A percentile compares a stretch with the other conserved stretches of the same genome.
Evolutionary conservation across 1,284 basidiomycete genomes (phyloP).

Genomic region (Mycosarcoma maydis): DNA sequence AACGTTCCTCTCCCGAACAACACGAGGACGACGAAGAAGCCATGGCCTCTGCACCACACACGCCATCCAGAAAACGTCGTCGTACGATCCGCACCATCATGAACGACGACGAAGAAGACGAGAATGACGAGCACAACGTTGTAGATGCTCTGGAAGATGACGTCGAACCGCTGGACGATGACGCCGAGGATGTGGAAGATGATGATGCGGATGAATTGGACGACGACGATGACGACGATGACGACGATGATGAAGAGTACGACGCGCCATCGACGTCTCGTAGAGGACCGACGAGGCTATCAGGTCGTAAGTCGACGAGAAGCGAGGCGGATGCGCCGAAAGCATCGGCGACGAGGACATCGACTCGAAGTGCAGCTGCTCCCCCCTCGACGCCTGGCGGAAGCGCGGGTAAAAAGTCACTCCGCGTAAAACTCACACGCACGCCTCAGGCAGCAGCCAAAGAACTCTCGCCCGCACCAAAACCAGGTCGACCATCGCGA

Average conservation of each 20-base stretch:
- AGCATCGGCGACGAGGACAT: constrained; percentile 3
- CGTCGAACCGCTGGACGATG: constrained; percentile 26
- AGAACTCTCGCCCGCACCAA: constrained; percentile 8
- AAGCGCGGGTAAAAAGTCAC: constrained; percentile 25
- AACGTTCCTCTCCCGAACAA: constrained; percentile 8
- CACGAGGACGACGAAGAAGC: constrained; percentile 19
- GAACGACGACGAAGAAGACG: constrained; percentile 15
- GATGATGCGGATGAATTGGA: constrained; percentile 56
- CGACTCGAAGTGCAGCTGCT: neutral
- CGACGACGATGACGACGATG: constrained; percentile 66
- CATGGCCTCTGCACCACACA: constrained; percentile 26
- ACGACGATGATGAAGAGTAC: constrained; percentile 57
- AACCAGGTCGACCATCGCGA: constrained; percentile 1
- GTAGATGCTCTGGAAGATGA: constrained; percentile 30
- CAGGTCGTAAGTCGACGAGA: constrained; percentile 1
- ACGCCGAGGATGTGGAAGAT: constrained; percentile 26
- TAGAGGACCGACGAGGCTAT: constrained; percentile 1
- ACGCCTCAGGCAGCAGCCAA: constrained; percentile 22
- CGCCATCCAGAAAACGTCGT: constrained; percentile 34
- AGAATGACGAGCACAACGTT: constrained; percentile 32
- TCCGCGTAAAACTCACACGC: constrained; percentile 41
- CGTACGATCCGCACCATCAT: constrained; percentile 9
- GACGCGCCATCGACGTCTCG: constrained; percentile 37
- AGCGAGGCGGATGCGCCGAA: constrained; percentile 10
- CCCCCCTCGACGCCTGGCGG: constrained; percentile 5